These are phyloP conservation scores for Pyrenophora seminiperda DNA, from an alignment of 2,329 filamentous ascomycete genomes.

Conservation along the genomic window DNA sequence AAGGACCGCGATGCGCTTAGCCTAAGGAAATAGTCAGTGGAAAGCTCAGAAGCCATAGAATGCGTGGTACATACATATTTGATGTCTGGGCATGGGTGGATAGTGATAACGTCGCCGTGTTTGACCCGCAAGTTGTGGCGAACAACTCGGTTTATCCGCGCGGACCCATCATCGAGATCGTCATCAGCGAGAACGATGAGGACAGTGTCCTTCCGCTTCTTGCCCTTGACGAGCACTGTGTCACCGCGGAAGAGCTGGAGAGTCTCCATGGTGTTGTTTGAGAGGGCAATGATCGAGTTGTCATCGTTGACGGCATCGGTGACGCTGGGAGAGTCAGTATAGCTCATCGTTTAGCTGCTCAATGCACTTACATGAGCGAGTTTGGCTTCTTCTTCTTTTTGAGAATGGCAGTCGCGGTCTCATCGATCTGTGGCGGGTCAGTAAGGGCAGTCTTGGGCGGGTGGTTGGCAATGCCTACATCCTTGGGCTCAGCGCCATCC, in stretches of 20 bases:
- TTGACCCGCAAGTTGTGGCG: conserved; percentile 98
- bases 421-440: conserved; percentile 70
- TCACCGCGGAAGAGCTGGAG: conserved; percentile 98
- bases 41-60: not conserved
- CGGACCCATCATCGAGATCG: conserved; percentile 95
- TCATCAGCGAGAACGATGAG: conserved; percentile 97
- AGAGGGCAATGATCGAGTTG: conserved; percentile 98
- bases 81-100: conserved; percentile 97
- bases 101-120: conserved; percentile 96
- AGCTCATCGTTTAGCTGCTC: not conserved
- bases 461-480: conserved; percentile 58
- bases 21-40: conserved; percentile 59
- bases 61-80: conserved; percentile 81
- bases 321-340: conserved; percentile 67
- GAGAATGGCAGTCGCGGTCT: conserved; percentile 92
- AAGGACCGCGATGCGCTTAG: conserved; percentile 97
- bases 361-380: conserved; percentile 80
- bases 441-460: conserved; percentile 25
- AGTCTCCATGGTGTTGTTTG: conserved; percentile 98
- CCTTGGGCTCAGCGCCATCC: conserved; percentile 85
- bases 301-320: conserved; percentile 99
- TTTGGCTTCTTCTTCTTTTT: conserved; percentile 99
- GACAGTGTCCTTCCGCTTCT: conserved; percentile 99
- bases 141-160: conserved; percentile 97
- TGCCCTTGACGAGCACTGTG: conserved; percentile 96